These are phyloP conservation scores for Mollisia scopiformis DNA, from an alignment of 2,329 filamentous ascomycete genomes.

Conservation along the genomic window DNA sequence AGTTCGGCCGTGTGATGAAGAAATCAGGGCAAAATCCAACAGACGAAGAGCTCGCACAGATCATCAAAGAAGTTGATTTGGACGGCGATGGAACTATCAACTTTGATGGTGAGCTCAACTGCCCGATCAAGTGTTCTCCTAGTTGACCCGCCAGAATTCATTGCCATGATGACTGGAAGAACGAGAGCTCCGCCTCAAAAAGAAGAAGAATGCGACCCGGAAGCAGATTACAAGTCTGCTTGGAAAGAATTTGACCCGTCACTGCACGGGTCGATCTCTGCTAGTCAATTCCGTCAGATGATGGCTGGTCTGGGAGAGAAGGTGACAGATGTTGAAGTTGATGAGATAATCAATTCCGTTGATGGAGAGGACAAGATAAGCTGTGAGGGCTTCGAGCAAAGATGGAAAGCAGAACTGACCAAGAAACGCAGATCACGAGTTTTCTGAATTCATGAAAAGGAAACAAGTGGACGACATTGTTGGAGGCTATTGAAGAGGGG, in stretches of 20 bases:
- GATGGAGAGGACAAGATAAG: slow-evolving; percentile 41
- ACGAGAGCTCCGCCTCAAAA: slow-evolving; percentile 26
- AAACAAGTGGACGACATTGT: slow-evolving; percentile 28
- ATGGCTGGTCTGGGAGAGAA: slow-evolving; percentile 38
- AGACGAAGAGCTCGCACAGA: slow-evolving; percentile 41
- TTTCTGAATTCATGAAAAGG: slow-evolving; percentile 40
- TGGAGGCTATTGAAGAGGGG: slow-evolving; percentile 28
- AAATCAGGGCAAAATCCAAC: slow-evolving; percentile 36
- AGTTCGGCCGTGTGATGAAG: slow-evolving; percentile 42
- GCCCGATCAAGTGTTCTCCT: not conserved
- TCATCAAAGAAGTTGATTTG: slow-evolving; percentile 43
- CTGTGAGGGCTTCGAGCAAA: slow-evolving; percentile 34
- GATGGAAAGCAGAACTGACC: not conserved
- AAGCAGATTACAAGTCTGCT: slow-evolving; percentile 37
- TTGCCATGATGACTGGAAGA: slow-evolving; percentile 46
- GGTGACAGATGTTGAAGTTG: slow-evolving; percentile 40
- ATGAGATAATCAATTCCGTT: slow-evolving; percentile 39
- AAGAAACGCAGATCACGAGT: slow-evolving; percentile 36
- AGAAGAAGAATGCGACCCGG: slow-evolving; percentile 19
- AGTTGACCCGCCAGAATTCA: too few species aligned
- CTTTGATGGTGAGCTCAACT: slow-evolving; percentile 39
- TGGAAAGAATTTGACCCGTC: slow-evolving; percentile 41
- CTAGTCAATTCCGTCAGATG: slow-evolving; percentile 39
- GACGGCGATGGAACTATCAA: slow-evolving; percentile 44
- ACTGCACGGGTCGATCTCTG: slow-evolving; percentile 39